Evolutionary conservation across 805 yeast species (phyloP).

Genomic region (Kodamaea leandrae): DNA sequence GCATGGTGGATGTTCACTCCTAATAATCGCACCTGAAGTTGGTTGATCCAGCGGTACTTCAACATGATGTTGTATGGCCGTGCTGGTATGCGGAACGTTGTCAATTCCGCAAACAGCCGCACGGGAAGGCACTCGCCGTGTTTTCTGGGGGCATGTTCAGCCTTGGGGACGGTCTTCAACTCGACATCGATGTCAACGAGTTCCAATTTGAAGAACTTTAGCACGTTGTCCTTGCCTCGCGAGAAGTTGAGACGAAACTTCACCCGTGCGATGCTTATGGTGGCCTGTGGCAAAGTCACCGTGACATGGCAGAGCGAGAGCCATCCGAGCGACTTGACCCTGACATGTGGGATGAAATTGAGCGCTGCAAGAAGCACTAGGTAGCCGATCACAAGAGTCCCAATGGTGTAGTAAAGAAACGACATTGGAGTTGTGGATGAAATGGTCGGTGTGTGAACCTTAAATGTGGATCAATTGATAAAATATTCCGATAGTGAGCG

Average conservation of each 20-base stretch:
- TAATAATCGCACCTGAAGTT: not conserved
- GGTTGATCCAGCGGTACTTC: constrained; percentile 1
- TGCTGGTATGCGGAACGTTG: not conserved
- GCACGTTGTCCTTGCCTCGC: constrained; percentile 20
- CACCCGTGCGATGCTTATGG: constrained; percentile 19
- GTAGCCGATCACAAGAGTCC: constrained; percentile 15
- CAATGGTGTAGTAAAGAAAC: constrained; percentile 5
- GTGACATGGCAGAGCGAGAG: constrained; percentile 26
- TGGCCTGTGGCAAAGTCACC: constrained; percentile 15
- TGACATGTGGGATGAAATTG: constrained; percentile 27
- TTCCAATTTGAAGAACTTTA: constrained; percentile 29
- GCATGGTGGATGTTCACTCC: not conserved
- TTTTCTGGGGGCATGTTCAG: not conserved
- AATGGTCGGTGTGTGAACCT: too few relatives aligned
- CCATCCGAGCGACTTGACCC: constrained; percentile 31
- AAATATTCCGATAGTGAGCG: too few relatives aligned
- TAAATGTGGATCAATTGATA: too few relatives aligned
- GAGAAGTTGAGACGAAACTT: constrained; percentile 23
- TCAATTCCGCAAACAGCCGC: not conserved
- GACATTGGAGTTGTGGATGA: too few relatives aligned
- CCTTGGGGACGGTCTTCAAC: not conserved
- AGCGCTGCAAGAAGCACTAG: constrained; percentile 17
- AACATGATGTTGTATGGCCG: not conserved
- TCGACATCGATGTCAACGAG: constrained; percentile 19
- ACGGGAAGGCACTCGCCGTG: not conserved